Conservation (phyloP, 2,329 filamentous ascomycete species). For the Sporothrix euskadiensis region DNA sequence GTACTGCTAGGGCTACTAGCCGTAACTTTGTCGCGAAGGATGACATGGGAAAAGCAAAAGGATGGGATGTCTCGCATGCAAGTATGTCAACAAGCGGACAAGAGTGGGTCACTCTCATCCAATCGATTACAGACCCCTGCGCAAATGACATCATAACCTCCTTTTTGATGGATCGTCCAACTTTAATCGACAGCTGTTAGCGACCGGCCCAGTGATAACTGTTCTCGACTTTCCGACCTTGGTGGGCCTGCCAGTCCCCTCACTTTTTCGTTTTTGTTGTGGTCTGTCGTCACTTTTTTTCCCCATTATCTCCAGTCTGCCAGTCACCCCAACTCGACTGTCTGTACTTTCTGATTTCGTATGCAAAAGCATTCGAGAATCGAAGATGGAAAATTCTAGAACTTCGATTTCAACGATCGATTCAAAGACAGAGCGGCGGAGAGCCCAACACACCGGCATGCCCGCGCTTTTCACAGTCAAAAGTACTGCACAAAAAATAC, state of each 20-base stretch:
- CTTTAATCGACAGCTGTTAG: background rate
- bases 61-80: background rate
- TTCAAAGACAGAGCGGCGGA: background rate
- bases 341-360: no score
- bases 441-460: no score
- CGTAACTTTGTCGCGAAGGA: background rate
- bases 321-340: background rate
- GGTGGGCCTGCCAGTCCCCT: background rate
- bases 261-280: background rate
- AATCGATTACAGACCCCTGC: background rate
- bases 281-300: background rate
- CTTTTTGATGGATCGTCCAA: background rate
- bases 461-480: background rate
- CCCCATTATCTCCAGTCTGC: background rate
- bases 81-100: background rate
- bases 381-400: background rate
- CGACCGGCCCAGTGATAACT: background rate
- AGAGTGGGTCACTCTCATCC: background rate
- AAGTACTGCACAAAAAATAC: background rate
- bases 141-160: background rate
- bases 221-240: background rate
- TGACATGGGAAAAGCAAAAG: background rate
- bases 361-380: background rate
- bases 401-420: background rate
- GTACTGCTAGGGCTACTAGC: background rate